Evolutionary conservation across 2,329 filamentous ascomycete genomes (phyloP).

Genomic region (Penicillium sp.): DNA sequence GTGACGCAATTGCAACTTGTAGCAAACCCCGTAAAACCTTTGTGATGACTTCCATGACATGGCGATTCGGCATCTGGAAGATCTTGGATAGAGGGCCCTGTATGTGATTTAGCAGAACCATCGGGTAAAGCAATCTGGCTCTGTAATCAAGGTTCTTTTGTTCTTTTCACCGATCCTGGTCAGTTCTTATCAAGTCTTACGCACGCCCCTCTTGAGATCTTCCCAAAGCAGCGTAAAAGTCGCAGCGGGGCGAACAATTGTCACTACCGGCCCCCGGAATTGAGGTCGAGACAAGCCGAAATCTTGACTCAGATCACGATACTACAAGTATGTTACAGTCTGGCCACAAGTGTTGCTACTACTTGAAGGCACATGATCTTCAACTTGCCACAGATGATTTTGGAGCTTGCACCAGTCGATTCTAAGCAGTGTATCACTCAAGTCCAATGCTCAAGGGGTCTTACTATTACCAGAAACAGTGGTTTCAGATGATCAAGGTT

Average conservation of each 20-base stretch:
- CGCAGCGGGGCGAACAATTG: not conserved
- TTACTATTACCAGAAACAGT: not conserved
- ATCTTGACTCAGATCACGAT: not conserved
- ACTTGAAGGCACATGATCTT: not conserved
- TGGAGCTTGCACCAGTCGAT: not conserved
- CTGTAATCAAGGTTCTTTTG: not conserved
- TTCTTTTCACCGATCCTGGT: not conserved
- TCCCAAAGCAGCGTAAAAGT: conserved; percentile 10
- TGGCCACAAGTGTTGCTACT: not conserved
- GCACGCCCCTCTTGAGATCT: conserved; percentile 2
- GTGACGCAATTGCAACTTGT: conserved; percentile 14
- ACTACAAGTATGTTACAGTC: not conserved
- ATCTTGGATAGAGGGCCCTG: not conserved
- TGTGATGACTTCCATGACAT: not conserved
- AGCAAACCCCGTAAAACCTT: not conserved
- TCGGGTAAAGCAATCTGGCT: not conserved
- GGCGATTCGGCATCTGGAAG: not conserved
- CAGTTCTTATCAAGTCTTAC: not conserved
- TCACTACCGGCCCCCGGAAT: not conserved
- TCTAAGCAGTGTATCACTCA: not conserved
- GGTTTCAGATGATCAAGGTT: not conserved
- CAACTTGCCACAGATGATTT: not conserved
- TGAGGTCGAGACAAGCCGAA: not conserved
- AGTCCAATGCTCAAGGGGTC: not conserved
- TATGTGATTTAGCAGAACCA: not conserved